Base-by-base conservation (phyloP, 768 basidiomycete species). In the Naematelia encephala region DNA sequence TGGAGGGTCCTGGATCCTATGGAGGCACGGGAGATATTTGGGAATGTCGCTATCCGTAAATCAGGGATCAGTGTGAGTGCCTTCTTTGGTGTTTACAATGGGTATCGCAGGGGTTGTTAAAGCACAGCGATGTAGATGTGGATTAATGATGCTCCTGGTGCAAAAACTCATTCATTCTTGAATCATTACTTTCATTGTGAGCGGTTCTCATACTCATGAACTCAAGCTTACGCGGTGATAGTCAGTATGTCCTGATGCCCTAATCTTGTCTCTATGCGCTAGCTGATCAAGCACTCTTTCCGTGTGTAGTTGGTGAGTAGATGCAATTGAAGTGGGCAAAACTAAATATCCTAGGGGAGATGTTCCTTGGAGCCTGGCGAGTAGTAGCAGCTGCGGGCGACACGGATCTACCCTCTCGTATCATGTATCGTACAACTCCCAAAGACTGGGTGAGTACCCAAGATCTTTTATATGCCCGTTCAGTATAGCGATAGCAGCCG, bases 171-270 rank as follows among this genome's bases (percentile, higher is more conserved):
- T 53, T 62, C 66, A 14, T 68, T 71, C 52, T 52, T 71, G 27
- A 60, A 62, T 21, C 69, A 71, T 43, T 71, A 71, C 48, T 71
- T 60, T 57, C 69, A 71, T 55, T 71, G 69, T 71, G 51, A 59
- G 67, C 16, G 14, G 4, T 16, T 27, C n/a, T 19, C 43, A 1
- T 21, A 16, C 34, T 53, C 34, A 21, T 21, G 46, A 47, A 19
- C 21, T 8, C n/a, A 47, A 8, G 21, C 46, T 26, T 8, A 26
- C 46, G 8, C 5, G 25, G 8, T 47, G n/a, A 21, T 26, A 47
- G 46, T 47, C 46, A 47, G 46, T 47, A 47, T 21, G 46, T 26
- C n/a, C n/a, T 21, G 21, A 39, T 39, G 34, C n/a, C n/a, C n/a
- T 19, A 43, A 43, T 43, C 39, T 19, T 21, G 21, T 11, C 5